Conservation (phyloP, 148 eudicot species). For the Cornus kousa region DNA sequence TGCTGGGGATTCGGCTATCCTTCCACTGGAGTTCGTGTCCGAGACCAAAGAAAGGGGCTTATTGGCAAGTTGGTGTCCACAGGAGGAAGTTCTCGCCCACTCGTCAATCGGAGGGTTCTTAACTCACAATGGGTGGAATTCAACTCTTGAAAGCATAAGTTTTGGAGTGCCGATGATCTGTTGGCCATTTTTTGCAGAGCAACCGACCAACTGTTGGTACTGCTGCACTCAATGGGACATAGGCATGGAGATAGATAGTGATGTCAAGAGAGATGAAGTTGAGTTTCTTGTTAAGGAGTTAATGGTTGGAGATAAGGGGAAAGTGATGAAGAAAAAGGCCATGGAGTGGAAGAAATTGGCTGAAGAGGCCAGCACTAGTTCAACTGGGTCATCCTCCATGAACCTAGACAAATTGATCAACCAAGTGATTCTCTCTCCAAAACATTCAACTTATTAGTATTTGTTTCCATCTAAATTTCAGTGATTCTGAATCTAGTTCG, state of each 20-base stretch:
- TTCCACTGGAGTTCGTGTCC: slow-evolving; percentile 23
- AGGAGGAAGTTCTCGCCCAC: slow-evolving; percentile 31
- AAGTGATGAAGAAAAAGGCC: slow-evolving; percentile 30
- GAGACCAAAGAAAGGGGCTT: slow-evolving; percentile 22
- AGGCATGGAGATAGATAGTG: slow-evolving; percentile 27
- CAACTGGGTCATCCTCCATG: slow-evolving; percentile 11
- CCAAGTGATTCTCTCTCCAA: background rate
- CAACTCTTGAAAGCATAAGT: slow-evolving; percentile 24
- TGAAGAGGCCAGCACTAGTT: slow-evolving; percentile 4
- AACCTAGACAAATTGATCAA: slow-evolving; percentile 17
- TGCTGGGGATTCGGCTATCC: slow-evolving; percentile 18
- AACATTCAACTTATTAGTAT: background rate
- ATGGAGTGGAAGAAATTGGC: slow-evolving; percentile 24
- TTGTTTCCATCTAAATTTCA: too few relatives aligned
- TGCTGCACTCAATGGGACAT: slow-evolving; percentile 27
- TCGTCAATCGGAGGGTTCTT: slow-evolving; percentile 31
- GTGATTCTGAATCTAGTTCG: too few relatives aligned
- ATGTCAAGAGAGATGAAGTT: slow-evolving; percentile 33
- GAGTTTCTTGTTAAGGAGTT: slow-evolving; percentile 21
- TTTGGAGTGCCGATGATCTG: slow-evolving; percentile 32
- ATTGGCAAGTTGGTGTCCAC: slow-evolving; percentile 31
- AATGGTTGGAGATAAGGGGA: slow-evolving; percentile 27
- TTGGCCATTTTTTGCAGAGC: slow-evolving; percentile 39
- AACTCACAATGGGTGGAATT: slow-evolving; percentile 39
- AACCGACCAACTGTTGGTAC: slow-evolving; percentile 33